Evolutionary conservation across 2,329 filamentous ascomycete species (phyloP).

Genomic region (Pyrenochaeta sp.): DNA sequence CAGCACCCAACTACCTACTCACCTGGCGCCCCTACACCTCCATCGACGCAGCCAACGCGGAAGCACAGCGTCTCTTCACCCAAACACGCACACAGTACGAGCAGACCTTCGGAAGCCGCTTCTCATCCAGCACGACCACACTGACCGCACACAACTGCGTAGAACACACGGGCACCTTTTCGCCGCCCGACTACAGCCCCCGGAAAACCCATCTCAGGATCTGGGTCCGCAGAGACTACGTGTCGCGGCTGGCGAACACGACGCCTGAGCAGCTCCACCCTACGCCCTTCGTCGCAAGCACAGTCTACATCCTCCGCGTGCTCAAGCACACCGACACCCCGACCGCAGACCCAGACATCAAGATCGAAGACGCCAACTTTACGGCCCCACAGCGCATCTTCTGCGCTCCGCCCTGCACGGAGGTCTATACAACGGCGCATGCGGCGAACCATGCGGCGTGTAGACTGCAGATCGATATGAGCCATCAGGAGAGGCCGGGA

Average conservation of each 20-base stretch:
- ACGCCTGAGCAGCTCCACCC: background rate
- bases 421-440: slow-evolving; percentile 31
- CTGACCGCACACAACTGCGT: slow-evolving; percentile 20
- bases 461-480: slow-evolving; percentile 33
- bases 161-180: slow-evolving; percentile 9
- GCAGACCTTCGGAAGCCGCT: slow-evolving; percentile 6
- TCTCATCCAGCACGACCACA: slow-evolving; percentile 7
- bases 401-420: slow-evolving; percentile 16
- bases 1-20: slow-evolving; percentile 6
- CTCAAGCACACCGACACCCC: slow-evolving; percentile 18
- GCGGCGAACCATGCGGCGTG: slow-evolving; percentile 36
- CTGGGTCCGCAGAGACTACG: slow-evolving; percentile 24
- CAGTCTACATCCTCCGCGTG: slow-evolving; percentile 29
- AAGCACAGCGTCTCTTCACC: too few relatives aligned
- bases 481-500: slow-evolving; percentile 20
- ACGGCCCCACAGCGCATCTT: slow-evolving; percentile 8
- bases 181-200: slow-evolving; percentile 14
- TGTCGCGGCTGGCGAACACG: slow-evolving; percentile 15
- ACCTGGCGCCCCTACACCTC: slow-evolving; percentile 13
- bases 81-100: slow-evolving; percentile 7
- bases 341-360: slow-evolving; percentile 2
- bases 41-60: slow-evolving; percentile 26
- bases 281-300: slow-evolving; percentile 24
- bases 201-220: slow-evolving; percentile 19
- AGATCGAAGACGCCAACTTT: too few relatives aligned